Evolutionary conservation across 2,329 filamentous ascomycete genomes (phyloP), one percentile per base, ranked within the genome.

Genomic region (Cadophora sp.): DNA sequence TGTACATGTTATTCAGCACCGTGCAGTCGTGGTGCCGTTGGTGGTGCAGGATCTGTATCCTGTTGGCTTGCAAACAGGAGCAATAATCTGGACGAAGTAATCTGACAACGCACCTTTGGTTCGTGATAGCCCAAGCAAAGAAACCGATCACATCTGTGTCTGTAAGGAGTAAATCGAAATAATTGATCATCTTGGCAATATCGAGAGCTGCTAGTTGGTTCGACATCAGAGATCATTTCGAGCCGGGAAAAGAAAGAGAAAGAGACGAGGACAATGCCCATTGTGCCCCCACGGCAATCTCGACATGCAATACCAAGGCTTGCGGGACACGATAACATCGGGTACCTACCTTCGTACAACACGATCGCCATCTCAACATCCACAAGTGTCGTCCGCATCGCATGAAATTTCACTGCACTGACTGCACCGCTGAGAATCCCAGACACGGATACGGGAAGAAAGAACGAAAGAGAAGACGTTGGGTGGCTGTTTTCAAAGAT

Each of bases 271-370:
- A 46, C 43, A 46, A 46, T n/a, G 43, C 4, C 19, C 19, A 46
- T 46, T 46, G 19, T 46, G 43, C 43, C 16, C 43, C 43, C 43
- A 12, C 31, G 22, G 14, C 12, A 27, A 26, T n/a, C 12, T 48
- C 37, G 43, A 62, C n/a, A 7, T 29, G 24, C 24, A 31, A 62
- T 27, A 31, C 12, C 37, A 24, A 22, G 24, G 40, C n/a, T 19
- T 11, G 19, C 2, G 40, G 14, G 6, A 19, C 1, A 46, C 8
- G 6, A 3, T 16, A 34, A 27, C 14, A 3, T 61, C 24, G 59
- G 37, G 59, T 46, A 48, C 37, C 24, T 62, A 9, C 55, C 5
- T 58, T 14, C 14, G 43, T 62, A 48, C 24, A n/a, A 62, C 40
- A 48, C 8, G 43, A 62, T 46, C 37, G 11, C 37, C 19, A 46